phyloP scores from a whole-genome alignment of 352 stramenopile genomes.

The Phytophthora agathidicida region DNA sequence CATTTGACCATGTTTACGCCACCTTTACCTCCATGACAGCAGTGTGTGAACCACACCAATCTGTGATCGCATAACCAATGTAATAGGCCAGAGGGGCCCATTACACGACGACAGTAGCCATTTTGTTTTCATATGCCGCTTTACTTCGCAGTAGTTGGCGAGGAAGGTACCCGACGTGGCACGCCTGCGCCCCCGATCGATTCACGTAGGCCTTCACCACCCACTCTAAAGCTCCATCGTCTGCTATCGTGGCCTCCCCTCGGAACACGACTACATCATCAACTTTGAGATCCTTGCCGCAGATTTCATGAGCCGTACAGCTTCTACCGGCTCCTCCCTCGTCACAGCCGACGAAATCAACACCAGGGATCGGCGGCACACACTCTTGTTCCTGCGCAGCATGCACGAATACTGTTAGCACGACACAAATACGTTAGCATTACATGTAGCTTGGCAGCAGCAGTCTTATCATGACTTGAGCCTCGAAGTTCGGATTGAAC shows the following conservation, averaged over 20 bases:
- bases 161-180: conserved; percentile 3
- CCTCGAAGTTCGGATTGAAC: too few relatives aligned
- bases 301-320: not conserved
- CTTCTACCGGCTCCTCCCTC: not conserved
- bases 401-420: too few relatives aligned
- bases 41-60: too few relatives aligned
- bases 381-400: too few relatives aligned
- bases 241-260: not conserved
- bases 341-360: not conserved
- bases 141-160: not conserved
- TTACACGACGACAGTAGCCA: conserved; percentile 7
- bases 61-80: too few relatives aligned
- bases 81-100: too few relatives aligned
- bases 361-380: not conserved
- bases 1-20: too few relatives aligned
- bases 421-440: too few relatives aligned
- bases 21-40: too few relatives aligned
- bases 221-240: not conserved
- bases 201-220: not conserved
- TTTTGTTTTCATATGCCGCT: not conserved
- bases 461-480: too few relatives aligned
- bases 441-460: too few relatives aligned
- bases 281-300: not conserved
- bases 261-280: not conserved
- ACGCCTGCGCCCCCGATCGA: not conserved